Evolutionary conservation across 2,329 filamentous ascomycete genomes (phyloP).

Genomic region (Mycosphaerella arachidis): DNA sequence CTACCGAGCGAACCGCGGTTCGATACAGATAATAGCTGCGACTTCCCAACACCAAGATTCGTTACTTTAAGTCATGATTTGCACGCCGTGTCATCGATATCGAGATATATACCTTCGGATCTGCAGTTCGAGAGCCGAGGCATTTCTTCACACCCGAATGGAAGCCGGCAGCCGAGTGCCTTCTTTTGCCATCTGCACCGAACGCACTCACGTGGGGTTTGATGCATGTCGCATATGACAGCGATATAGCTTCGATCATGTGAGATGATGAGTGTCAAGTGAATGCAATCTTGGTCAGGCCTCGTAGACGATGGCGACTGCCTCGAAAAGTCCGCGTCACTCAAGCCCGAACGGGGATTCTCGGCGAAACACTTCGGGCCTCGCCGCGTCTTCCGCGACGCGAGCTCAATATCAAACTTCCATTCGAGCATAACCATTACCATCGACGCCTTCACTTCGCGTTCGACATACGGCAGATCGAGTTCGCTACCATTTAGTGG

Average conservation of each 20-base stretch:
- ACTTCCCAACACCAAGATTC: too few species aligned
- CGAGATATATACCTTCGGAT: too few species aligned
- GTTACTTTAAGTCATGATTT: too few species aligned
- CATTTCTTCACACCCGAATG: neutral
- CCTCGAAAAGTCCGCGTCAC: neutral
- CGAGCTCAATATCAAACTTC: neutral
- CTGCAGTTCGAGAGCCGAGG: neutral
- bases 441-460: neutral
- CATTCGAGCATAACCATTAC: neutral
- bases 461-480: neutral
- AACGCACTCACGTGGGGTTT: neutral
- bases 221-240: neutral
- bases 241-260: neutral
- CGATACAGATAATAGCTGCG: too few species aligned
- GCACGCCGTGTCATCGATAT: too few species aligned
- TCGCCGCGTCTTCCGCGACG: neutral
- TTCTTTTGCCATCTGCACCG: neutral
- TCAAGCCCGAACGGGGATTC: neutral
- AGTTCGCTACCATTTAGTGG: neutral
- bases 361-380: neutral
- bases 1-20: too few species aligned
- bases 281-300: neutral
- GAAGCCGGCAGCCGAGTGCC: neutral
- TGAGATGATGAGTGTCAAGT: neutral
- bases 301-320: neutral